Evolutionary conservation across 108 stramenopile species (phyloP).

Genomic region (Epithemia pelagica): DNA sequence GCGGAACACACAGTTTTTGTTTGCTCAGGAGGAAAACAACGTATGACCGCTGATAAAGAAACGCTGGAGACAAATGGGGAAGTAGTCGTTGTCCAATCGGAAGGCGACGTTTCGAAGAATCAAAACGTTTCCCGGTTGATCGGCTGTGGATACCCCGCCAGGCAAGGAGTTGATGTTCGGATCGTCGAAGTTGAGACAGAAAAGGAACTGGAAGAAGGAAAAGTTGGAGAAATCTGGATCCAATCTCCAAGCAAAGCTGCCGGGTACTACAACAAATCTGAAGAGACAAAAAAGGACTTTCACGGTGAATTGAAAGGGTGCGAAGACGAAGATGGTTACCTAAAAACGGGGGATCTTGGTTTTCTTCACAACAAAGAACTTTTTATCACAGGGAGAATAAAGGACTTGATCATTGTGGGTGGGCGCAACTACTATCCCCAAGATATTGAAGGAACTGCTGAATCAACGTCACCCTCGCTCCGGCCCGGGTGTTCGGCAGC

Average conservation of each 20-base stretch:
- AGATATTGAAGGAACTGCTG: slow-evolving; percentile 94
- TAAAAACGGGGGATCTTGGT: slow-evolving; percentile 96
- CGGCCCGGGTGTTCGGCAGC: slow-evolving; percentile 97
- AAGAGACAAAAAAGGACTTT: slow-evolving; percentile 64
- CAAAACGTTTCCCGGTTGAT: slow-evolving; percentile 34
- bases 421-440: slow-evolving; percentile 99
- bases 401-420: slow-evolving; percentile 97
- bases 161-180: slow-evolving; percentile 64
- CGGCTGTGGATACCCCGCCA: slow-evolving; percentile 78
- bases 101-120: neutral
- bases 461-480: slow-evolving; percentile 51
- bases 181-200: slow-evolving; percentile 68
- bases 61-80: slow-evolving; percentile 59
- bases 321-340: slow-evolving; percentile 37
- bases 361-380: slow-evolving; percentile 91
- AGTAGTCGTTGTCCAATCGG: slow-evolving; percentile 25
- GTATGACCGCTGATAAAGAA: slow-evolving; percentile 54
- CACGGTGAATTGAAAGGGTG: slow-evolving; percentile 42
- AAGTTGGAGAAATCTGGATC: slow-evolving; percentile 95
- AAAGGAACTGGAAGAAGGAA: slow-evolving; percentile 32
- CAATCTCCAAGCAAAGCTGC: slow-evolving; percentile 76
- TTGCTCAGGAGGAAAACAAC: slow-evolving; percentile 75
- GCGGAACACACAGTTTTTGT: slow-evolving; percentile 99
- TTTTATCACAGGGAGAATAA: slow-evolving; percentile 92
- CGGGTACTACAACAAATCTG: slow-evolving; percentile 52